Conservation (phyloP, 164 flowering plant species). For the Vitis rotundifolia region DNA sequence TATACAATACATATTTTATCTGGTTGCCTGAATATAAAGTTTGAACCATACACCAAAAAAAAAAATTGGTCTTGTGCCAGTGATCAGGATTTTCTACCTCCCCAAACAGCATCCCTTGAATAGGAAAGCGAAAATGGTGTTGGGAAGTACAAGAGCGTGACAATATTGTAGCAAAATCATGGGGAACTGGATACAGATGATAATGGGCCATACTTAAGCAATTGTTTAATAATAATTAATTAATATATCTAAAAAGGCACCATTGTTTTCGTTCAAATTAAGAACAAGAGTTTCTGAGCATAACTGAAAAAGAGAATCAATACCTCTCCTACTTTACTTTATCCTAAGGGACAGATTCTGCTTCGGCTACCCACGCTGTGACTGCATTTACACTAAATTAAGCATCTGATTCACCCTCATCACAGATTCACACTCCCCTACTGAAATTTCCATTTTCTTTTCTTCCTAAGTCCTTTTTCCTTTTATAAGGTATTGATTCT, state of each 20-base stretch:
- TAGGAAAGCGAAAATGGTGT: neutral
- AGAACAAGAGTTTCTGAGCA: neutral
- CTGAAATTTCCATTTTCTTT: too few relatives aligned
- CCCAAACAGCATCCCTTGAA: neutral
- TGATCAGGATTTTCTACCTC: neutral
- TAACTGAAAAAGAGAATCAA: neutral
- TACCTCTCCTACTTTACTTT: constrained; percentile 2
- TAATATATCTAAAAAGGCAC: neutral
- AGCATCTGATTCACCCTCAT: neutral
- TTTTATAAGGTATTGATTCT: neutral
- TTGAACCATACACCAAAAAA: too few relatives aligned
- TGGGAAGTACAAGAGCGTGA: constrained; percentile 12
- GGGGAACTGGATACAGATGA: constrained; percentile 5
- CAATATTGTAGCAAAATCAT: neutral
- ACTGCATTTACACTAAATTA: constrained; percentile 12
- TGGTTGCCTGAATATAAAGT: too few relatives aligned
- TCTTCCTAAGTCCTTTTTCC: too few relatives aligned
- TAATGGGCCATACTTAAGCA: too few relatives aligned
- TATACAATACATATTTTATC: too few relatives aligned
- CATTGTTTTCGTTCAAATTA: neutral
- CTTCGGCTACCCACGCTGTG: neutral
- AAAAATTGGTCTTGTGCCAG: neutral
- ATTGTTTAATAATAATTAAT: neutral
- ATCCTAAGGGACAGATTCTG: constrained; percentile 9
- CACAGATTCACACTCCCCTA: too few relatives aligned